Evolutionary conservation across 495 filamentous ascomycete genomes (phyloP).

Genomic region (Neurospora sp.): DNA sequence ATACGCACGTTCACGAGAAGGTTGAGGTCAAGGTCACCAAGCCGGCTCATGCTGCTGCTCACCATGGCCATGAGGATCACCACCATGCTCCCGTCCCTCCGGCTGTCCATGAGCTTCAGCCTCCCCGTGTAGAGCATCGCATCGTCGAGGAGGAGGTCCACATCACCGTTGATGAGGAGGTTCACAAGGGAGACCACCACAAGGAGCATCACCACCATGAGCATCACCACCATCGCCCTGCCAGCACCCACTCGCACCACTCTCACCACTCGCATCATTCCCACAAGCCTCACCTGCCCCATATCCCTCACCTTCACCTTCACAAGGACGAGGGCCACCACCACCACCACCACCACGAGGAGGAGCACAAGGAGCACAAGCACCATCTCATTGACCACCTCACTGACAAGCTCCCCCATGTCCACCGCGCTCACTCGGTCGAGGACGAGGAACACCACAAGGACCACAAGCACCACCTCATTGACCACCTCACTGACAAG

Average conservation of each 20-base stretch:
- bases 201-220: slow-evolving; percentile 27
- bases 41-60: slow-evolving; percentile 35
- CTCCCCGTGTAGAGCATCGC: slow-evolving; percentile 54
- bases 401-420: background rate
- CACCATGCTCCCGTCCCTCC: slow-evolving; percentile 5
- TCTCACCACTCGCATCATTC: slow-evolving; percentile 26
- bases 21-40: slow-evolving; percentile 74
- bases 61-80: slow-evolving; percentile 81
- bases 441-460: slow-evolving; percentile 37
- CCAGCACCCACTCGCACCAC: slow-evolving; percentile 31
- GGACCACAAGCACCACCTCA: slow-evolving; percentile 16
- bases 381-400: background rate
- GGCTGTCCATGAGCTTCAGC: slow-evolving; percentile 43
- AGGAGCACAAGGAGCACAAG: slow-evolving; percentile 24
- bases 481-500: background rate
- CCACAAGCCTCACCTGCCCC: slow-evolving; percentile 27
- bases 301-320: background rate
- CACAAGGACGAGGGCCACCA: slow-evolving; percentile 33
- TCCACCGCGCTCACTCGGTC: background rate
- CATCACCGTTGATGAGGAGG: slow-evolving; percentile 56
- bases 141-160: slow-evolving; percentile 76
- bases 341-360: slow-evolving; percentile 32
- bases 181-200: background rate
- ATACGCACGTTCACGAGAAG: slow-evolving; percentile 64
- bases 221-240: slow-evolving; percentile 45